Evolutionary conservation across 129 eudicot genomes (phyloP).

Genomic region (Gnaphalium uliginosum): DNA sequence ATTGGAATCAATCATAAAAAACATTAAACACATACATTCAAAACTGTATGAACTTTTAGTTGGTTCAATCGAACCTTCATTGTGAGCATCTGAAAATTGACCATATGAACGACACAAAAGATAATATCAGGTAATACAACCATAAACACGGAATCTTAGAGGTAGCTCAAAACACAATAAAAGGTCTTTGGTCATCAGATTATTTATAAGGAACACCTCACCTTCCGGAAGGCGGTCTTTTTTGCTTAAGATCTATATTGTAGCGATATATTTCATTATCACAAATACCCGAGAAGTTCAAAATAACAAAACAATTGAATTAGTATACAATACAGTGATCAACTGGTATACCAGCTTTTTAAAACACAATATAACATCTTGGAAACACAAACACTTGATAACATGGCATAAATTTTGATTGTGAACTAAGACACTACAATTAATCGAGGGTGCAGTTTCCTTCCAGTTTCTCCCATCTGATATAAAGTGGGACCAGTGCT

Average conservation of each 20-base stretch:
- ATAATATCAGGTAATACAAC: constrained; percentile 22
- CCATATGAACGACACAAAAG: constrained; percentile 23
- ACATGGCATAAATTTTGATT: neutral
- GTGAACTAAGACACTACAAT: neutral
- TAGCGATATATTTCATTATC: constrained; percentile 63
- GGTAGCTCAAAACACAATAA: neutral
- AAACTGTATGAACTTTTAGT: too few relatives aligned
- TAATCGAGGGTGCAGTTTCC: neutral
- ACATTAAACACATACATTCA: too few relatives aligned
- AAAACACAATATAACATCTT: neutral
- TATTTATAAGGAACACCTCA: constrained; percentile 28
- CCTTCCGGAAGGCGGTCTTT: constrained; percentile 54
- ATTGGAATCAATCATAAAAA: too few relatives aligned
- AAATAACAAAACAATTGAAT: constrained; percentile 8
- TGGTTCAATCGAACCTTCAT: constrained; percentile 58
- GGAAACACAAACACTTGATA: neutral
- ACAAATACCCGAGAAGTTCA: constrained; percentile 45
- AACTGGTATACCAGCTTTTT: constrained; percentile 4
- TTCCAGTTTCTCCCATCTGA: neutral
- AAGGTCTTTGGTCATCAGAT: neutral
- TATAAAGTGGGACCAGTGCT: neutral
- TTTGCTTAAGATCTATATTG: constrained; percentile 62
- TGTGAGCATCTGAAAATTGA: constrained; percentile 58
- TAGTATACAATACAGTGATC: constrained; percentile 7
- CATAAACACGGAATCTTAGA: constrained; percentile 7